Evolutionary conservation across 352 stramenopile genomes (phyloP).

Genomic region (Globisporangium viniferum): DNA sequence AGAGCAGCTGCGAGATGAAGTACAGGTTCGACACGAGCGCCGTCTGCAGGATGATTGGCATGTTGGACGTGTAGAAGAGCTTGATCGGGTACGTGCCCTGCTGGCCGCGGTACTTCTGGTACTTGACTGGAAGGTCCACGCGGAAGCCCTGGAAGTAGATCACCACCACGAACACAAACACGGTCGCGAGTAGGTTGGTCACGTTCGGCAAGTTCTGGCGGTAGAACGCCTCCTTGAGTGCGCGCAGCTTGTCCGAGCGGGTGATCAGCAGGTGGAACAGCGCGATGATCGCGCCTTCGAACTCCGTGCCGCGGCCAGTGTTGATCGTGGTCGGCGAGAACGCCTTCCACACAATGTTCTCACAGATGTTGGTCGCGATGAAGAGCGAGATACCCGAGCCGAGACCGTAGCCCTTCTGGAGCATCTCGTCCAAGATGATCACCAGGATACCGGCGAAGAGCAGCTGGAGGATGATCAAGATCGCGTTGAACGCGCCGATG

Average conservation of each 20-base stretch:
- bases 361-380: constrained; percentile 99
- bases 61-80: constrained; percentile 99
- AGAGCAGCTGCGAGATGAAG: constrained; percentile 99
- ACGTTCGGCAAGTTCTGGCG: constrained; percentile 99
- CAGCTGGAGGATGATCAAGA: constrained; percentile 99
- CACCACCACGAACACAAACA: constrained; percentile 98
- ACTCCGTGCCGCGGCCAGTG: constrained; percentile 98
- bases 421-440: constrained; percentile 98
- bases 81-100: constrained; percentile 99
- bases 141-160: constrained; percentile 99
- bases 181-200: constrained; percentile 98
- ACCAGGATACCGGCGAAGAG: constrained; percentile 98
- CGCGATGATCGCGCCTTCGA: constrained; percentile 99
- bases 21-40: constrained; percentile 99
- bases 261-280: constrained; percentile 99
- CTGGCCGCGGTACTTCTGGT: constrained; percentile 98
- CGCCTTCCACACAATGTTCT: constrained; percentile 99
- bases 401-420: constrained; percentile 99
- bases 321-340: constrained; percentile 99
- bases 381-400: constrained; percentile 99
- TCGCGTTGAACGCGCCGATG: constrained; percentile 97
- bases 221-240: constrained; percentile 98
- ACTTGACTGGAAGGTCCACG: constrained; percentile 93
- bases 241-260: constrained; percentile 96
- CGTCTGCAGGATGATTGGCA: constrained; percentile 99